Conservation (phyloP, 192 early-diverging fungal genomes). For the Coemansia sp. region DNA sequence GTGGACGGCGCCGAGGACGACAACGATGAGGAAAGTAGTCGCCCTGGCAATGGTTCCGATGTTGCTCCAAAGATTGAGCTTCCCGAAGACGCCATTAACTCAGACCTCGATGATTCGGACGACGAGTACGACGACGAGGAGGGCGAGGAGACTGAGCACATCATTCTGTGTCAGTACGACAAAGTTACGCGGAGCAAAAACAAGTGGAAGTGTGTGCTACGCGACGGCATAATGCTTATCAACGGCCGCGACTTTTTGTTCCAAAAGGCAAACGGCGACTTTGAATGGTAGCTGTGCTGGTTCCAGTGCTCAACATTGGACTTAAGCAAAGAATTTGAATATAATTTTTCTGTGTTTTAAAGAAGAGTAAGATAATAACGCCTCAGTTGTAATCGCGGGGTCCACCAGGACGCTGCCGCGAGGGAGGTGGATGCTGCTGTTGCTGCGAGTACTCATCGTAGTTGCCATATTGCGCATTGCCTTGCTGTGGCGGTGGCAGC, state of each 20-base stretch:
- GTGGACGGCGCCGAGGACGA: conserved; percentile 45
- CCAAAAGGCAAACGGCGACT: conserved; percentile 91
- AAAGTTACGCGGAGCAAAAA: conserved; percentile 93
- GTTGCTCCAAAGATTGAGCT: conserved; percentile 15
- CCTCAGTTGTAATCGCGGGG: conserved; percentile 45
- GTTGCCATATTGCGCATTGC: conserved; percentile 14
- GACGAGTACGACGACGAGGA: conserved; percentile 63
- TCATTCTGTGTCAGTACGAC: conserved; percentile 74
- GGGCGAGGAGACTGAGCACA: conserved; percentile 68
- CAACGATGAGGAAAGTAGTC: conserved; percentile 48
- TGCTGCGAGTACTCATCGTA: conserved; percentile 23
- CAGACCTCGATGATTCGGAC: conserved; percentile 75
- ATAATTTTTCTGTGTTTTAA: background rate
- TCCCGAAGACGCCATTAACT: conserved; percentile 65
- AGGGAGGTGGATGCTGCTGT: conserved; percentile 30
- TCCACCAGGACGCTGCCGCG: conserved; percentile 54
- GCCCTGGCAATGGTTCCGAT: background rate
- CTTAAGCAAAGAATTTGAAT: background rate
- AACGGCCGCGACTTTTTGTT: conserved; percentile 96
- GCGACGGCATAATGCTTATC: conserved; percentile 94
- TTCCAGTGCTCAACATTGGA: background rate
- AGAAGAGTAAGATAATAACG: background rate
- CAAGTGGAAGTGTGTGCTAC: conserved; percentile 97
- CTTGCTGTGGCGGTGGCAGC: conserved; percentile 13
- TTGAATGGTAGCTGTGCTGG: conserved; percentile 77